A percentile compares a stretch with the other conserved stretches of the same genome.
Evolutionary conservation across 495 filamentous ascomycete species (phyloP).

Genomic region (Coniosporium apollinis): DNA sequence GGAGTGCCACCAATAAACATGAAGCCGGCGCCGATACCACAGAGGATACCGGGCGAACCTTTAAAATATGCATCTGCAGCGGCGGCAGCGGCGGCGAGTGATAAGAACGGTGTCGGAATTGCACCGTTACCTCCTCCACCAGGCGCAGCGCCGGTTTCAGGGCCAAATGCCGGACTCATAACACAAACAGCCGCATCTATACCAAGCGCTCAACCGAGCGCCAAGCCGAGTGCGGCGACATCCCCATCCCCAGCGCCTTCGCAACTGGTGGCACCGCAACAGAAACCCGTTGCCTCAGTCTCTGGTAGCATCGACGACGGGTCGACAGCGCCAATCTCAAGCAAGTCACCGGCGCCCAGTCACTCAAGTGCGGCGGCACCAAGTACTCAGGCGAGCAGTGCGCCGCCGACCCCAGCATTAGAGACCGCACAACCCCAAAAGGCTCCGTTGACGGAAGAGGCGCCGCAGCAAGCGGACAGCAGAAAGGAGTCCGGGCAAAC

Average conservation of each 20-base stretch:
- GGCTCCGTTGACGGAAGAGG: slow-evolving; percentile 13
- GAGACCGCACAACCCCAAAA: slow-evolving; percentile 26
- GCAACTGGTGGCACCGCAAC: slow-evolving; percentile 31
- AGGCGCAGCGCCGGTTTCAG: slow-evolving; percentile 35
- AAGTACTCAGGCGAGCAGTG: slow-evolving; percentile 18
- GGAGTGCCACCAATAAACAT: slow-evolving; percentile 39
- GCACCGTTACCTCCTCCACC: slow-evolving; percentile 80
- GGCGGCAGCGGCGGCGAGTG: slow-evolving; percentile 83
- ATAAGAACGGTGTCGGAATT: slow-evolving; percentile 78
- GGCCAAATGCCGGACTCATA: slow-evolving; percentile 10
- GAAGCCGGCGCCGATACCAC: slow-evolving; percentile 85
- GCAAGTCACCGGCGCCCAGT: slow-evolving; percentile 34
- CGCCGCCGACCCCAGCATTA: slow-evolving; percentile 27
- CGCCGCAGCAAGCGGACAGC: slow-evolving; percentile 1
- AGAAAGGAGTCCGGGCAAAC: slow-evolving; percentile 8
- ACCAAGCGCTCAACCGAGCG: slow-evolving; percentile 11
- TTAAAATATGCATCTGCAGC: slow-evolving; percentile 95
- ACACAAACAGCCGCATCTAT: slow-evolving; percentile 1
- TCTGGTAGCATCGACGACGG: slow-evolving; percentile 24
- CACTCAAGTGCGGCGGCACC: slow-evolving; percentile 22
- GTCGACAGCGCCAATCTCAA: slow-evolving; percentile 18
- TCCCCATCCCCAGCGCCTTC: slow-evolving; percentile 33
- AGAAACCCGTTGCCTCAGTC: slow-evolving; percentile 26
- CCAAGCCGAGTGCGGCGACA: slow-evolving; percentile 18
- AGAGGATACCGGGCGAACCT: slow-evolving; percentile 70